These are phyloP conservation scores for Teratosphaeria epicoccoides DNA, from an alignment of 2,329 filamentous ascomycete species.

Conservation along the genomic window DNA sequence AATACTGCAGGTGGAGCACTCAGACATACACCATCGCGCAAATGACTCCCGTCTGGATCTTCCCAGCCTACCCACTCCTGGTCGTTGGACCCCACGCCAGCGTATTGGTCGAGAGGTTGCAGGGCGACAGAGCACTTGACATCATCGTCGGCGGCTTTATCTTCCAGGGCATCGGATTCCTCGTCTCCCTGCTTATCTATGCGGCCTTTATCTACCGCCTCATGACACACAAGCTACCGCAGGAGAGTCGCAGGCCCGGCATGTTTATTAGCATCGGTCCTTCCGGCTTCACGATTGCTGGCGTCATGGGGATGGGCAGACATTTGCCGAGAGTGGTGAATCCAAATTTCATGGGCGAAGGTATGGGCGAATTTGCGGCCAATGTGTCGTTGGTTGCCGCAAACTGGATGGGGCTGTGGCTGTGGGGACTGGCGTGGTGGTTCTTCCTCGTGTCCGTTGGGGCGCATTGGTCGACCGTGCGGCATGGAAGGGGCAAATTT, in stretches of 20 bases:
- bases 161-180: slow-evolving; percentile 54
- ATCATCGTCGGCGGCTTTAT: slow-evolving; percentile 51
- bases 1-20: slow-evolving; percentile 45
- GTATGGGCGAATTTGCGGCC: slow-evolving; percentile 42
- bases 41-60: slow-evolving; percentile 85
- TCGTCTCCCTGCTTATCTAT: slow-evolving; percentile 60
- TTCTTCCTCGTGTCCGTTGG: slow-evolving; percentile 75
- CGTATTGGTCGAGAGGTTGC: slow-evolving; percentile 41
- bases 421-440: slow-evolving; percentile 75
- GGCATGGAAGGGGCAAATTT: slow-evolving; percentile 55
- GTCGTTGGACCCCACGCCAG: slow-evolving; percentile 64
- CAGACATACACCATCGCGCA: slow-evolving; percentile 62
- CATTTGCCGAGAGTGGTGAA: slow-evolving; percentile 40
- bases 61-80: slow-evolving; percentile 71
- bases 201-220: slow-evolving; percentile 74
- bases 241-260: slow-evolving; percentile 63
- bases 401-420: slow-evolving; percentile 62
- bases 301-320: slow-evolving; percentile 48
- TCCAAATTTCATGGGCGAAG: slow-evolving; percentile 43
- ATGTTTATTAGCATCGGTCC: slow-evolving; percentile 82
- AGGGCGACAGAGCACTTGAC: slow-evolving; percentile 33
- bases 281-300: slow-evolving; percentile 56
- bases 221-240: slow-evolving; percentile 78
- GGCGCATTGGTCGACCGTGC: slow-evolving; percentile 58
- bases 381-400: slow-evolving; percentile 45